Evolutionary conservation across 805 yeast species (phyloP).

Genomic region (Hanseniaspora lachancei): DNA sequence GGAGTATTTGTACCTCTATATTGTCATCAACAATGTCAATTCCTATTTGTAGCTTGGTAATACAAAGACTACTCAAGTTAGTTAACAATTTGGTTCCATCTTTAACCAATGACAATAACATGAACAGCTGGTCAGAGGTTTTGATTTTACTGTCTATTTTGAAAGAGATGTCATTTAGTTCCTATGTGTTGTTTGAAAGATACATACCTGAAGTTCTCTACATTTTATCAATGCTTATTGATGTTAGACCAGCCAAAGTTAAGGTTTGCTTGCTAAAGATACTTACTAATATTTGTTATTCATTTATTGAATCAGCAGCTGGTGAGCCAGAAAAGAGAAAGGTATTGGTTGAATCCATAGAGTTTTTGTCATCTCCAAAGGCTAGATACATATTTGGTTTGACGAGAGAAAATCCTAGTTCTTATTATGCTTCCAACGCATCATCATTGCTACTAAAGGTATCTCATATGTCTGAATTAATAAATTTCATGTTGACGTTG

Average conservation of each 20-base stretch:
- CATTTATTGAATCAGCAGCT: conserved; percentile 46
- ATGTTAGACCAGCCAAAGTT: conserved; percentile 40
- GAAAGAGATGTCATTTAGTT: conserved; percentile 58
- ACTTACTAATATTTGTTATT: conserved; percentile 53
- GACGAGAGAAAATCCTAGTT: conserved; percentile 38
- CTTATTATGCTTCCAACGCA: conserved; percentile 25
- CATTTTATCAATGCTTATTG: conserved; percentile 46
- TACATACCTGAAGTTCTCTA: conserved; percentile 61
- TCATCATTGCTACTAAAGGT: conserved; percentile 31
- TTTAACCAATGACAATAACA: conserved; percentile 30
- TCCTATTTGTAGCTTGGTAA: conserved; percentile 55
- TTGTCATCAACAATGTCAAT: conserved; percentile 54
- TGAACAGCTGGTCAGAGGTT: conserved; percentile 57
- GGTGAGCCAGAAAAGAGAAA: conserved; percentile 31
- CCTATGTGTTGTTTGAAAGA: conserved; percentile 45
- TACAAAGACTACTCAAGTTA: conserved; percentile 42
- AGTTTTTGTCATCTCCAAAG: conserved; percentile 41
- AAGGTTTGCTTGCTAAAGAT: conserved; percentile 50
- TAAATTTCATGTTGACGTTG: conserved; percentile 37
- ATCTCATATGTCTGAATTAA: conserved; percentile 42
- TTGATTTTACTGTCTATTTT: conserved; percentile 52
- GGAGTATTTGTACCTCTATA: conserved; percentile 51
- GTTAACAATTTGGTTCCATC: conserved; percentile 39
- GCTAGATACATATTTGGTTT: conserved; percentile 58
- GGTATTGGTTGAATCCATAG: conserved; percentile 35